A percentile compares a stretch with the other conserved stretches of the same genome.
Evolutionary conservation across 768 basidiomycete species (phyloP).

Genomic region (Leccinum sublutescens): DNA sequence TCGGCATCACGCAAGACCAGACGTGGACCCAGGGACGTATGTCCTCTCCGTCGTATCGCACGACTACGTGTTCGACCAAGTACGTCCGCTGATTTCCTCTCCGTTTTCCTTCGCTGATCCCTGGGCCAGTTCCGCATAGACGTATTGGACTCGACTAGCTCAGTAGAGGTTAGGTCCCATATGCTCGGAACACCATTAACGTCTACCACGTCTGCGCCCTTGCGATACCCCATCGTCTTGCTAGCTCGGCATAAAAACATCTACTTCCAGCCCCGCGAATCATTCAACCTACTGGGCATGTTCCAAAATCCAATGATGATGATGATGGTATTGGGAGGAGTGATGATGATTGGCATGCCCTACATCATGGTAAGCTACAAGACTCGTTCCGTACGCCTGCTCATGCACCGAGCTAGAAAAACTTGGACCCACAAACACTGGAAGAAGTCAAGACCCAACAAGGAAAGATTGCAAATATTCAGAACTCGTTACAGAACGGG

Average conservation of each 20-base stretch:
- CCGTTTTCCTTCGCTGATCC: constrained; percentile 1
- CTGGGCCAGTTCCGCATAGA: constrained; percentile 62
- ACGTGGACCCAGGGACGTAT: constrained; percentile 68
- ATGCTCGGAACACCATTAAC: constrained; percentile 66
- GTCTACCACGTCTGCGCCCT: constrained; percentile 50
- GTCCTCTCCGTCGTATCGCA: constrained; percentile 65
- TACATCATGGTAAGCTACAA: constrained; percentile 59
- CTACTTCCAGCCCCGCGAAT: constrained; percentile 68
- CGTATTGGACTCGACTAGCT: constrained; percentile 43
- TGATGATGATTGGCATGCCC: constrained; percentile 70
- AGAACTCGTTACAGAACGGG: constrained; percentile 55
- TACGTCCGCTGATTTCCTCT: constrained; percentile 26
- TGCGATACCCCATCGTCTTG: constrained; percentile 63
- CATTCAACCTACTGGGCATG: constrained; percentile 75
- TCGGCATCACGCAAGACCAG: constrained; percentile 43
- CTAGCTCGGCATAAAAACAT: constrained; percentile 51
- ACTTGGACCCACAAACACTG: constrained; percentile 67
- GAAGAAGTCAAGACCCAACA: constrained; percentile 65
- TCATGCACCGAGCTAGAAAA: constrained; percentile 50
- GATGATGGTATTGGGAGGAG: constrained; percentile 65
- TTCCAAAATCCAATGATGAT: constrained; percentile 84
- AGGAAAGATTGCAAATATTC: constrained; percentile 51
- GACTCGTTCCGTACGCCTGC: neutral
- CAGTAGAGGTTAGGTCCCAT: constrained; percentile 60
- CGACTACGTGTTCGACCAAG: constrained; percentile 71